Evolutionary conservation across 1,284 basidiomycete species (phyloP).

Genomic region (Trichosporon asahii): DNA sequence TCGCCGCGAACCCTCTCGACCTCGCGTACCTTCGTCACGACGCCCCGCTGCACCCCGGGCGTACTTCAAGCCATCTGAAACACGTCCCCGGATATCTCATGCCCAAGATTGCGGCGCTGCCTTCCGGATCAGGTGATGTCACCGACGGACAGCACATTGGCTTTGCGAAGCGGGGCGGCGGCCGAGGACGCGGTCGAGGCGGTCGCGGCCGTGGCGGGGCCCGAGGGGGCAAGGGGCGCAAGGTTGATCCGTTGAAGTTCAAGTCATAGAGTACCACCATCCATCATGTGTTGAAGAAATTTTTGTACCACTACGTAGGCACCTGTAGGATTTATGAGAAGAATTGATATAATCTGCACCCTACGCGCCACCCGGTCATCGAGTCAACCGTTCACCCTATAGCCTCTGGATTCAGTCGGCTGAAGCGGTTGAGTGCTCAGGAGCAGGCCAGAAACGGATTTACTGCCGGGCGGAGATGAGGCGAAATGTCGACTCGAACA

Average conservation of each 20-base stretch:
- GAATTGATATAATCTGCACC: neutral
- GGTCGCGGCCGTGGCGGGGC: constrained; percentile 34
- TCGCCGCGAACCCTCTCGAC: constrained; percentile 94
- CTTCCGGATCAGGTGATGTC: constrained; percentile 35
- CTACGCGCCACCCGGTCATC: constrained; percentile 3
- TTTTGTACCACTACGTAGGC: constrained; percentile 7
- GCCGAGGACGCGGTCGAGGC: constrained; percentile 23
- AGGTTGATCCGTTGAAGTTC: constrained; percentile 50
- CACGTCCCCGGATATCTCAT: constrained; percentile 92
- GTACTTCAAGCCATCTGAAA: constrained; percentile 89
- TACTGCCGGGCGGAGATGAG: neutral
- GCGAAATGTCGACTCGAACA: constrained; percentile 1
- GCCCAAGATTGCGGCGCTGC: constrained; percentile 67
- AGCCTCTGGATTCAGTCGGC: neutral
- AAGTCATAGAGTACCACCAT: constrained; percentile 29
- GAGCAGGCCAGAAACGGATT: neutral
- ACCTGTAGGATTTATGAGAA: constrained; percentile 2
- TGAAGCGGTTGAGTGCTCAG: neutral
- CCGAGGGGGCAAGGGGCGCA: constrained; percentile 33
- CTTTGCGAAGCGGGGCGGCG: constrained; percentile 38
- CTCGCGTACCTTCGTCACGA: constrained; percentile 92
- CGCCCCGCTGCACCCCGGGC: constrained; percentile 81
- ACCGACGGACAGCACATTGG: constrained; percentile 36
- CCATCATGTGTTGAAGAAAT: constrained; percentile 11
- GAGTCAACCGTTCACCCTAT: neutral